Percentiles rank a stretch among this genome's conserved stretches.
These are phyloP conservation scores for Phytophthora fragariaefolia DNA, from an alignment of 352 stramenopile species.

Conservation along the genomic window DNA sequence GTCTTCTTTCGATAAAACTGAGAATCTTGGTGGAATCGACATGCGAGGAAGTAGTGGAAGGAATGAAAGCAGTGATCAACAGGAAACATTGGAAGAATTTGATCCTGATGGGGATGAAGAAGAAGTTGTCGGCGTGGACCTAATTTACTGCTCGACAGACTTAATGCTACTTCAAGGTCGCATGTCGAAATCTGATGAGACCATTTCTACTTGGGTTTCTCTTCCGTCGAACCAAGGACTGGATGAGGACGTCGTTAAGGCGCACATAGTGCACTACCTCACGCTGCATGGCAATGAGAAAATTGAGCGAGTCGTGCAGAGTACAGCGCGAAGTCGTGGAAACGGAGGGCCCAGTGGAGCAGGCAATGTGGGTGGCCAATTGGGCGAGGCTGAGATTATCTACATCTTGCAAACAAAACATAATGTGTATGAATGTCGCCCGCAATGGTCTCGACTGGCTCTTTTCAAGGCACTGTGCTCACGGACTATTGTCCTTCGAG, in stretches of 20 bases:
- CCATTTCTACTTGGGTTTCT: constrained; percentile 81
- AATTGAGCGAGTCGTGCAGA: constrained; percentile 76
- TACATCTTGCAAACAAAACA: constrained; percentile 85
- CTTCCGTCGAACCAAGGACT: constrained; percentile 70
- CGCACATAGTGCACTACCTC: constrained; percentile 85
- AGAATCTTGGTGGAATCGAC: constrained; percentile 13
- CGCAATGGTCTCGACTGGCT: constrained; percentile 83
- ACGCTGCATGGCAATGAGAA: constrained; percentile 77
- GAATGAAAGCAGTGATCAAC: constrained; percentile 11
- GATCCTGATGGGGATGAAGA: constrained; percentile 28
- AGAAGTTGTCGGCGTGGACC: constrained; percentile 54
- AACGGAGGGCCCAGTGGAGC: constrained; percentile 3
- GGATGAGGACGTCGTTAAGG: constrained; percentile 57
- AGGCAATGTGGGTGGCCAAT: constrained; percentile 22
- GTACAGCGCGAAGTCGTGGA: constrained; percentile 40
- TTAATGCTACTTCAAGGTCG: constrained; percentile 82
- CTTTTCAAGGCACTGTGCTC: constrained; percentile 78
- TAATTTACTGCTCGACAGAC: constrained; percentile 84
- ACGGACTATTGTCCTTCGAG: constrained; percentile 59
- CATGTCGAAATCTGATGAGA: constrained; percentile 37
- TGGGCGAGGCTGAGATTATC: constrained; percentile 66
- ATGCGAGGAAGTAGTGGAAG: constrained; percentile 9
- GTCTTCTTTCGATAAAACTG: constrained; percentile 4
- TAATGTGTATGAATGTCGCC: constrained; percentile 86
- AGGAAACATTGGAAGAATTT: constrained; percentile 10